Evolutionary conservation across 2,329 filamentous ascomycete species (phyloP).

Genomic region (Curvularia sp.): DNA sequence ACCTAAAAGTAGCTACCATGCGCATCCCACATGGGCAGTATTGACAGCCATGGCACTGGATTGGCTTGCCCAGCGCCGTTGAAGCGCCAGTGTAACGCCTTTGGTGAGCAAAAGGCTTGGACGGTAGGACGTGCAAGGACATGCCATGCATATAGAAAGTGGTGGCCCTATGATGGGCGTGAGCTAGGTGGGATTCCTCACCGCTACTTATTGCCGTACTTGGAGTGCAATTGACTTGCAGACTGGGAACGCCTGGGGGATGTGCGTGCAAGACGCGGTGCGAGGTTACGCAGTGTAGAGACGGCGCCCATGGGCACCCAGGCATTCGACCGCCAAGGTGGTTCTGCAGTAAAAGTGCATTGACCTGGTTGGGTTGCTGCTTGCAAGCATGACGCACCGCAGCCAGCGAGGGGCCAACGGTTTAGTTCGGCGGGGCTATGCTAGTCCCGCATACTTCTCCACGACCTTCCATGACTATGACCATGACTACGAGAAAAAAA

Average conservation of each 20-base stretch:
- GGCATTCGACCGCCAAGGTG: constrained; percentile 33
- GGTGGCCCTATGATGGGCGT: constrained; percentile 24
- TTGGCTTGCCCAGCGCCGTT: constrained; percentile 33
- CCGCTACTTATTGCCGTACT: constrained; percentile 29
- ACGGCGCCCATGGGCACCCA: constrained; percentile 20
- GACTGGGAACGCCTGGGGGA: constrained; percentile 29
- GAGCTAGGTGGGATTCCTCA: constrained; percentile 31
- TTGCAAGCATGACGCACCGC: constrained; percentile 41
- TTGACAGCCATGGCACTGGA: constrained; percentile 47
- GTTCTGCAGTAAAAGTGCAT: constrained; percentile 28
- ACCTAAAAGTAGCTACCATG: constrained; percentile 34
- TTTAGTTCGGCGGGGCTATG: constrained; percentile 29
- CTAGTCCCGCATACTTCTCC: constrained; percentile 39
- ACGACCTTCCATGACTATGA: constrained; percentile 30
- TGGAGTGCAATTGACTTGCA: constrained; percentile 20
- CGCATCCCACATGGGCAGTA: constrained; percentile 40
- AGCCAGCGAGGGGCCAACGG: constrained; percentile 33
- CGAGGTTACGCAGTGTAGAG: constrained; percentile 34
- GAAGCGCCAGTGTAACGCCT: constrained; percentile 29
- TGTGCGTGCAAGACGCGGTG: constrained; percentile 31
- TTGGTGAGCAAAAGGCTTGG: constrained; percentile 3
- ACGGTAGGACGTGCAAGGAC: constrained; percentile 8
- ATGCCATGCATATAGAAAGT: constrained; percentile 22
- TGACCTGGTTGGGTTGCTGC: constrained; percentile 25
- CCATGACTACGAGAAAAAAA: constrained; percentile 19